Conservation (phyloP, 2,329 filamentous ascomycete genomes). For the Epichloe elymi region DNA sequence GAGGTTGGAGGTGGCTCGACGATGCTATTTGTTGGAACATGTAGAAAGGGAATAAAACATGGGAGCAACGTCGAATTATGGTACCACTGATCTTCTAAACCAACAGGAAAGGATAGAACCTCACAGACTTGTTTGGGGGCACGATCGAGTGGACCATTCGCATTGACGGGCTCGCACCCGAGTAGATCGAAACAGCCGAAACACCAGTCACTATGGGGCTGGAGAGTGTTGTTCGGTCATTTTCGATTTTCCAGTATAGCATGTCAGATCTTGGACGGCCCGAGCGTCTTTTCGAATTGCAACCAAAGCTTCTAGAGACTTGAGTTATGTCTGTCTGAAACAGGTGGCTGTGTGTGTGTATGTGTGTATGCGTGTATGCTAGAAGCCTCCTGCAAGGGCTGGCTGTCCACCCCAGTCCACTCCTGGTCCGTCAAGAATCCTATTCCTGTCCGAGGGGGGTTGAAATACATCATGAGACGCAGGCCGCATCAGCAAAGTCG, state of each 20-base stretch:
- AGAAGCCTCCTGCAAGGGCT: conserved; percentile 4
- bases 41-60: background rate
- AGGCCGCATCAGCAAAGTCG: conserved; percentile 8
- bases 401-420: background rate
- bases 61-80: background rate
- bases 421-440: conserved; percentile 2
- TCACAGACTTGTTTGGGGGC: conserved; percentile 3
- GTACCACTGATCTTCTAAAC: background rate
- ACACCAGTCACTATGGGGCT: conserved; percentile 7
- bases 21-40: conserved; percentile 6
- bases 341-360: conserved; percentile 7
- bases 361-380: background rate
- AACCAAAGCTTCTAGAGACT: conserved; percentile 5
- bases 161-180: conserved; percentile 6
- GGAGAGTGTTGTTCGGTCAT: conserved; percentile 1
- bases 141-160: conserved; percentile 9
- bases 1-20: conserved; percentile 5
- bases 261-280: conserved; percentile 9
- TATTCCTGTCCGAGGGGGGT: conserved; percentile 4
- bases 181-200: conserved; percentile 12
- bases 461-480: conserved; percentile 8
- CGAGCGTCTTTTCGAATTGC: conserved; percentile 7
- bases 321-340: conserved; percentile 10
- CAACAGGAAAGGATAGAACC: background rate
- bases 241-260: conserved; percentile 1